These are phyloP conservation scores for Cynanchum wilfordii DNA, from an alignment of 257 asterid species.

Conservation along the genomic window DNA sequence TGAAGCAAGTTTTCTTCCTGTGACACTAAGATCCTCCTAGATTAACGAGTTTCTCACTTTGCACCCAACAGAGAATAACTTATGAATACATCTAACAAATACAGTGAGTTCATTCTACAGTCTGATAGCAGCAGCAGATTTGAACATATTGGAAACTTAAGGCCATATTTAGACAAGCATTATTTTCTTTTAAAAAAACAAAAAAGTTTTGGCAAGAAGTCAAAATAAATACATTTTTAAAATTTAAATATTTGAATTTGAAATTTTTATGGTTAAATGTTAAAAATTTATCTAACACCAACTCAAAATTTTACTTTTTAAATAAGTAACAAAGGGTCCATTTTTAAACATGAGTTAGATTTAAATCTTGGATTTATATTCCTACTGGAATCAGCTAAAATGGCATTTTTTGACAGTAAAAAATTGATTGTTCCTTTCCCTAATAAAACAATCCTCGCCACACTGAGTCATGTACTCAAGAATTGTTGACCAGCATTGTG, in stretches of 20 bases:
- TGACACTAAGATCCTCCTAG: neutral
- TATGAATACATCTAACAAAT: neutral
- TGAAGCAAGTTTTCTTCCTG: neutral
- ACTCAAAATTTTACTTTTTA: too few species aligned
- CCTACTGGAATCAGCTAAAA: neutral
- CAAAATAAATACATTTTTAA: too few species aligned
- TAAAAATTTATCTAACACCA: too few species aligned
- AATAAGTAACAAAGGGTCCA: neutral
- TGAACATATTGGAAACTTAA: neutral
- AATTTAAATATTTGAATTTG: too few species aligned
- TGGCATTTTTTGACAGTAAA: neutral
- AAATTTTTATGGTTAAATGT: too few species aligned
- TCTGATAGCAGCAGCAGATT: neutral
- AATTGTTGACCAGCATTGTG: neutral
- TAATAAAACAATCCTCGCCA: neutral
- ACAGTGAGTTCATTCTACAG: neutral
- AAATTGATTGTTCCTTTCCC: neutral
- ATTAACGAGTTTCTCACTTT: constrained; percentile 4
- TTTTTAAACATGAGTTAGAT: constrained; percentile 3
- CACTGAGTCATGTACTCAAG: neutral
- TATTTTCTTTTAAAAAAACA: too few species aligned
- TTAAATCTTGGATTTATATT: neutral
- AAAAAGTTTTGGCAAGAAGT: too few species aligned
- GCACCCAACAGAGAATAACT: neutral
- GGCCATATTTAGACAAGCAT: too few species aligned